Conservation (phyloP, 495 filamentous ascomycete species). For the Rhypophila decipiens region DNA sequence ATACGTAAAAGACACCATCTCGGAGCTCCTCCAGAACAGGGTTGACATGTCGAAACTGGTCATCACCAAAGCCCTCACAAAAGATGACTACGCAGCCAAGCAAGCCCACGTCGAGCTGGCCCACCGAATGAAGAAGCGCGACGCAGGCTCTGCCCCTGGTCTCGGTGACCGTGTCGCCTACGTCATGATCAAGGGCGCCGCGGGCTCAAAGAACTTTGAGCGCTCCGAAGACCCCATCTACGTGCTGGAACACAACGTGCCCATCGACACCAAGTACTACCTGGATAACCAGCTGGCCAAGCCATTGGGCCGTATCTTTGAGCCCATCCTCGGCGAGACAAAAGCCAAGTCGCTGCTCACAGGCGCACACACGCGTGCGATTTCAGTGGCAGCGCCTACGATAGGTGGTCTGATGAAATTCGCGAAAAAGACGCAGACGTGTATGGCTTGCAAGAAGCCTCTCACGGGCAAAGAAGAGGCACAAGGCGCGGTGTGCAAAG, state of each 20-base stretch:
- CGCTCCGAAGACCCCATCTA: slow-evolving; percentile 93
- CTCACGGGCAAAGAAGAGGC: slow-evolving; percentile 70
- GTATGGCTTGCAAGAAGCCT: slow-evolving; percentile 98
- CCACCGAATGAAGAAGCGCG: slow-evolving; percentile 90
- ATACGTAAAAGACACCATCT: slow-evolving; percentile 93
- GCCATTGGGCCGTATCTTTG: slow-evolving; percentile 90
- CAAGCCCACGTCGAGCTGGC: slow-evolving; percentile 95
- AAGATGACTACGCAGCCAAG: slow-evolving; percentile 72
- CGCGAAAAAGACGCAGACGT: slow-evolving; percentile 92
- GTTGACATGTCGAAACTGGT: slow-evolving; percentile 98
- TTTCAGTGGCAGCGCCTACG: slow-evolving; percentile 81
- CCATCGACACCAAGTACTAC: slow-evolving; percentile 98
- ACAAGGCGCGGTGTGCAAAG: slow-evolving; percentile 78
- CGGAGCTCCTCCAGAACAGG: slow-evolving; percentile 93
- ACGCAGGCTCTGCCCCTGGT: slow-evolving; percentile 88
- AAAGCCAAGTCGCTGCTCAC: slow-evolving; percentile 75
- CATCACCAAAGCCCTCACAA: slow-evolving; percentile 94
- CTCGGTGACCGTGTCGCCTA: slow-evolving; percentile 97
- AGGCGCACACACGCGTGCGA: slow-evolving; percentile 87
- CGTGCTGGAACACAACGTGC: slow-evolving; percentile 94
- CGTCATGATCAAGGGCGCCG: slow-evolving; percentile 90
- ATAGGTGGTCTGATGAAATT: slow-evolving; percentile 98
- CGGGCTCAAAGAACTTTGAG: slow-evolving; percentile 88
- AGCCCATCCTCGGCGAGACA: slow-evolving; percentile 89
- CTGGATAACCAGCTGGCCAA: slow-evolving; percentile 97